Evolutionary conservation across 768 basidiomycete species (phyloP).

Genomic region (Porphyrellus cyaneotinctus): DNA sequence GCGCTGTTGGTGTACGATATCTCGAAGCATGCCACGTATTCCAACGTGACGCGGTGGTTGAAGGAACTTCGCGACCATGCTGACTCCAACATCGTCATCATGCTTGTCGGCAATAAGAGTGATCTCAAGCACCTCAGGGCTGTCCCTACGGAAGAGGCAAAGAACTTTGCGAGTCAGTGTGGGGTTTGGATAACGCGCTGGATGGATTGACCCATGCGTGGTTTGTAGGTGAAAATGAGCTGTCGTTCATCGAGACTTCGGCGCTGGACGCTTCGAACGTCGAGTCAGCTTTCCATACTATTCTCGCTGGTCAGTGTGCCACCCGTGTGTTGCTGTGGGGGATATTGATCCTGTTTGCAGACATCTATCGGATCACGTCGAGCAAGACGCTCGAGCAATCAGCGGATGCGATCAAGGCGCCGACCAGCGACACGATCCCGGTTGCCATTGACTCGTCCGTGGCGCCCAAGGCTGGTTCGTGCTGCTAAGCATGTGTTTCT

Average conservation of each 20-base stretch:
- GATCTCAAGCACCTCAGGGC: slow-evolving; percentile 97
- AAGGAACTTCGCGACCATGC: slow-evolving; percentile 97
- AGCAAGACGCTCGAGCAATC: slow-evolving; percentile 90
- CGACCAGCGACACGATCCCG: slow-evolving; percentile 79
- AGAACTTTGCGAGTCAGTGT: slow-evolving; percentile 76
- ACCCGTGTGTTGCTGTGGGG: neutral
- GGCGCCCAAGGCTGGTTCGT: slow-evolving; percentile 51
- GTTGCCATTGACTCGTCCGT: slow-evolving; percentile 66
- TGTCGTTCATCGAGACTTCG: slow-evolving; percentile 98
- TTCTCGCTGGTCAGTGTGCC: slow-evolving; percentile 70
- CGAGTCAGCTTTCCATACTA: slow-evolving; percentile 95
- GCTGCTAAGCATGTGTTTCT: slow-evolving; percentile 45
- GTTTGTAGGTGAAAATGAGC: slow-evolving; percentile 73
- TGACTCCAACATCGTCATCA: slow-evolving; percentile 89
- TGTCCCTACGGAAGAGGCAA: slow-evolving; percentile 97
- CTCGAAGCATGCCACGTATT: slow-evolving; percentile 90
- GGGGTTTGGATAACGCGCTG: neutral
- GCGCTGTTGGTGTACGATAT: slow-evolving; percentile 94
- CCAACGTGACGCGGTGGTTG: slow-evolving; percentile 92
- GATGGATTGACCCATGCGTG: slow-evolving; percentile 1
- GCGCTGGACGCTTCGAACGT: slow-evolving; percentile 99
- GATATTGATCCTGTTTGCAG: slow-evolving; percentile 38
- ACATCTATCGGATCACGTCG: slow-evolving; percentile 97
- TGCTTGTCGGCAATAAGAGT: slow-evolving; percentile 98
- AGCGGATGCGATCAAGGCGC: slow-evolving; percentile 70